These are phyloP conservation scores for Micromonas commoda DNA, from an alignment of 139 green algal genomes.

Conservation along the genomic window DNA sequence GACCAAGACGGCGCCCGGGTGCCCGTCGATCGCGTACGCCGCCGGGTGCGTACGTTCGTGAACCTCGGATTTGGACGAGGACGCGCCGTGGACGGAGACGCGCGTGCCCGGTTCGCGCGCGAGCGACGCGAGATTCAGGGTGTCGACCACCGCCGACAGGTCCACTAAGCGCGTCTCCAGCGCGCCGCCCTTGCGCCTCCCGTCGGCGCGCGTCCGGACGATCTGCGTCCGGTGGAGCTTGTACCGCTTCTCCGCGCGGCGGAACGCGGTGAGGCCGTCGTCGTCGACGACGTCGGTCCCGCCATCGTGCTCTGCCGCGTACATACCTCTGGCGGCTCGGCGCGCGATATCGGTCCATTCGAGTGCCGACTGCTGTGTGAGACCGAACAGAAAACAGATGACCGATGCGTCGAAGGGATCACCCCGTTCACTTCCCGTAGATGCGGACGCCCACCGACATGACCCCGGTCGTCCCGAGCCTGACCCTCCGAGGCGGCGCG, in stretches of 20 bases:
- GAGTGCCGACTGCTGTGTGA: no score
- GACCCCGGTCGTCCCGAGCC: not conserved
- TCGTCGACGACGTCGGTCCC: not conserved
- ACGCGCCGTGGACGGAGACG: not conserved
- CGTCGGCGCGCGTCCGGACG: not conserved
- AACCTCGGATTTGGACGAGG: no score
- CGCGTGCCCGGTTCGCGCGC: no score
- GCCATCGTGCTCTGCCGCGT: not conserved
- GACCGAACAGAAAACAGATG: no score
- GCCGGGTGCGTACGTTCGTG: no score
- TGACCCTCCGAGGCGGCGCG: not conserved
- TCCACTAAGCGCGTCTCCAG: not conserved
- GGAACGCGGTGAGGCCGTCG: not conserved
- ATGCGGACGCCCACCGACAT: not conserved
- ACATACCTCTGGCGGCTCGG: no score
- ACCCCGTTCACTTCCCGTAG: no score
- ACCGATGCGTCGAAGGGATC: no score
- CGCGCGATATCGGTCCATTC: no score
- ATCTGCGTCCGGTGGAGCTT: not conserved
- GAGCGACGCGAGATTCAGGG: no score
- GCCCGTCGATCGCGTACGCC: not conserved
- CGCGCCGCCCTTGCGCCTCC: not conserved
- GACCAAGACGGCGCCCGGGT: slow-evolving; percentile 5
- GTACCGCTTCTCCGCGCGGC: not conserved
- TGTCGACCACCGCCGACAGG: not conserved